A percentile compares a stretch with the other conserved stretches of the same genome.
Conservation (phyloP, 768 basidiomycete species). For the Brasilioporus rufonigricans region DNA sequence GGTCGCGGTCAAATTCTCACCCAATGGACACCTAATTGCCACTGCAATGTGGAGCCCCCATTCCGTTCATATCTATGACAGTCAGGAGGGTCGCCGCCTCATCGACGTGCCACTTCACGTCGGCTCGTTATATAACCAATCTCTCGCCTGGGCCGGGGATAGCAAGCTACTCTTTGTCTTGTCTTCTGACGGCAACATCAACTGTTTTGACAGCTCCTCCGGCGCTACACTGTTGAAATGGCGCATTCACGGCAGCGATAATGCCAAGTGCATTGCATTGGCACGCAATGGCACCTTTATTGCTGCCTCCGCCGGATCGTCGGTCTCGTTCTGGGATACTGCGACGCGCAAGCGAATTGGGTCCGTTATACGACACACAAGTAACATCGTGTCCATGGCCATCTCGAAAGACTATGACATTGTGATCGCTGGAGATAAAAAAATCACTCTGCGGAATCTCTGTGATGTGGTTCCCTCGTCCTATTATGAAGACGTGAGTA, state of each 20-base stretch:
- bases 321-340: constrained; percentile 10
- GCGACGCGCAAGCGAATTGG: constrained; percentile 2
- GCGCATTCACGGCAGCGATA: not conserved
- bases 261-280: not conserved
- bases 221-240: not conserved
- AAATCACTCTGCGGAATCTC: constrained; percentile 5
- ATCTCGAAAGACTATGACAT: constrained; percentile 7
- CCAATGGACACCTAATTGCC: constrained; percentile 1
- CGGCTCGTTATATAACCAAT: not conserved
- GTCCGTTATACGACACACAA: not conserved
- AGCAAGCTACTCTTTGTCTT: constrained; percentile 1
- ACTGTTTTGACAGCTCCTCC: not conserved
- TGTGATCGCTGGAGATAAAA: not conserved
- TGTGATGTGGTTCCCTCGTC: not conserved
- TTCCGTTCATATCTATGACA: constrained; percentile 1
- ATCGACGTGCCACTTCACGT: not conserved
- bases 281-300: not conserved
- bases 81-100: not conserved
- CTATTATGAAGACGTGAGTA: constrained; percentile 6
- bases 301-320: not conserved
- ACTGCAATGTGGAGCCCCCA: not conserved
- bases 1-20: constrained; percentile 9
- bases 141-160: constrained; percentile 1
- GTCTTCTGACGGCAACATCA: not conserved
- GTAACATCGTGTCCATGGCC: not conserved